phyloP scores from a whole-genome alignment of 768 basidiomycete genomes.

The Podaxis mareebaensis region DNA sequence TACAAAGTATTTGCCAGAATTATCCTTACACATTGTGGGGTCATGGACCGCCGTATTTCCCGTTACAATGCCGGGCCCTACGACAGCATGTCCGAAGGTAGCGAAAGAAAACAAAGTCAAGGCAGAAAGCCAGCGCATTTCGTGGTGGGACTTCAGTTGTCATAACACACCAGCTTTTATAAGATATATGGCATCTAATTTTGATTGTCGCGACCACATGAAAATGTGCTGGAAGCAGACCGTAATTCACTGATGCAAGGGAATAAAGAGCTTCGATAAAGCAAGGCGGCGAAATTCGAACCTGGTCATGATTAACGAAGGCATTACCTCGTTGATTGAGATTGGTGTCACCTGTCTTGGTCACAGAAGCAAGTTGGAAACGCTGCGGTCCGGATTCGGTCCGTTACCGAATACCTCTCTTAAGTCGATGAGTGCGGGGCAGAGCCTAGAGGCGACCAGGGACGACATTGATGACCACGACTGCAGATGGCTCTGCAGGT shows the following conservation, averaged over 20 bases:
- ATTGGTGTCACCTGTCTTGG: constrained; percentile 7
- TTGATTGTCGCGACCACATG: neutral
- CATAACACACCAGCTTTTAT: neutral
- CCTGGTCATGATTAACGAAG: neutral
- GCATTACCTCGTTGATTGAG: neutral
- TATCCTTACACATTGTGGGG: constrained; percentile 52
- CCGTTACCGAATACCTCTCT: neutral
- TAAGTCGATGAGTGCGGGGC: neutral
- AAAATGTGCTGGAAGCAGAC: neutral
- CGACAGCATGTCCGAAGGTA: constrained; percentile 26
- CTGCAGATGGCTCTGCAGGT: too few relatives aligned
- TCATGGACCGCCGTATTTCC: constrained; percentile 47
- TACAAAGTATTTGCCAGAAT: constrained; percentile 44
- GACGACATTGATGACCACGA: neutral
- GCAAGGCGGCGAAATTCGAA: constrained; percentile 14
- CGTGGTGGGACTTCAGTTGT: constrained; percentile 35
- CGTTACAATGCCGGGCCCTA: constrained; percentile 38
- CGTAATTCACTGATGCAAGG: neutral
- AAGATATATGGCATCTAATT: neutral
- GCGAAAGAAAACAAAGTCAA: constrained; percentile 19
- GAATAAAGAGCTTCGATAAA: neutral
- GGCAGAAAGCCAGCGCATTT: constrained; percentile 21
- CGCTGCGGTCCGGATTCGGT: constrained; percentile 3
- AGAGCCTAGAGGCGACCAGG: neutral
- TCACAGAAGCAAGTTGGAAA: neutral